Percentiles rank a stretch among this genome's conserved stretches.
phyloP scores from a whole-genome alignment of 2,329 filamentous ascomycete species.

The Davidsoniella australis region DNA sequence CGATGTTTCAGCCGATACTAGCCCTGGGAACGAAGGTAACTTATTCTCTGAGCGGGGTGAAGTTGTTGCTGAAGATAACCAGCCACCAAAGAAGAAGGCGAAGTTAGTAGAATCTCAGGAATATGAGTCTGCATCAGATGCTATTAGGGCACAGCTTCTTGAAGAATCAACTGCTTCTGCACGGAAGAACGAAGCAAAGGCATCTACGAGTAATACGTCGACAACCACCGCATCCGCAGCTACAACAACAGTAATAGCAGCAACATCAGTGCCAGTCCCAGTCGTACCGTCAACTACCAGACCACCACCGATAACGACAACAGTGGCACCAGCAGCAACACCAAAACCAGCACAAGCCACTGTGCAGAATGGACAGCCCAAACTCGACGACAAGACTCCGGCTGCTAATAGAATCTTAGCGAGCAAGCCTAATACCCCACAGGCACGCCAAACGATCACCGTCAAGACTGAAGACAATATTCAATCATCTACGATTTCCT shows the following conservation, averaged over 20 bases:
- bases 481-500: background rate
- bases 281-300: background rate
- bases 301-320: background rate
- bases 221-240: background rate
- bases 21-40: slow-evolving; percentile 45
- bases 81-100: slow-evolving; percentile 4
- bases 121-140: slow-evolving; percentile 9
- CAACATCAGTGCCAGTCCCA: background rate
- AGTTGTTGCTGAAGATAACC: slow-evolving; percentile 14
- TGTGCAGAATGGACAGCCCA: too few relatives aligned
- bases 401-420: too few relatives aligned
- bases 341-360: background rate
- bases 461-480: too few relatives aligned
- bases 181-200: background rate
- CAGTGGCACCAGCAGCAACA: background rate
- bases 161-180: slow-evolving; percentile 4
- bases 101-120: slow-evolving; percentile 1
- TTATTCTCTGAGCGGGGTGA: slow-evolving; percentile 1
- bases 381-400: too few relatives aligned
- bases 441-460: too few relatives aligned
- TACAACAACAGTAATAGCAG: background rate
- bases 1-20: slow-evolving; percentile 55
- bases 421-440: too few relatives aligned
- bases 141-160: slow-evolving; percentile 8
- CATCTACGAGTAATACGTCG: background rate